phyloP scores from a whole-genome alignment of 1,139 yeast species.

The Taphrina pruni region DNA sequence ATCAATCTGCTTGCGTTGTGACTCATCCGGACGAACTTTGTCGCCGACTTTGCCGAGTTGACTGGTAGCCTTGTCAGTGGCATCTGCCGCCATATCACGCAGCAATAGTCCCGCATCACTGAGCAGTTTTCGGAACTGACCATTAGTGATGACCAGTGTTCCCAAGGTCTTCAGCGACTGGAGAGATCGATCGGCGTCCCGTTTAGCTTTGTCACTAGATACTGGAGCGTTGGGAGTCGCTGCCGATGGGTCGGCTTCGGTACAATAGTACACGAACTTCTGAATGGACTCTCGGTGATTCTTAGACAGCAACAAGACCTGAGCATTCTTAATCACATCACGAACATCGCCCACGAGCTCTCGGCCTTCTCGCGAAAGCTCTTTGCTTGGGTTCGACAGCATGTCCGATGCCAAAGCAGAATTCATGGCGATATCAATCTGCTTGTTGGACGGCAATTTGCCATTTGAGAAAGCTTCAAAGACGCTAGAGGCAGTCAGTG shows the following conservation, averaged over 20 bases:
- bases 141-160: conserved; percentile 45
- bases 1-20: conserved; percentile 43
- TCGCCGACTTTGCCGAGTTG: conserved; percentile 31
- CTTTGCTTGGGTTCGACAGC: conserved; percentile 37
- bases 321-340: conserved; percentile 43
- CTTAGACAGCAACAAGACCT: conserved; percentile 44
- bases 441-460: conserved; percentile 47
- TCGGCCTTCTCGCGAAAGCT: conserved; percentile 45
- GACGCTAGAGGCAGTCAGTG: conserved; percentile 2
- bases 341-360: conserved; percentile 41
- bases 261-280: conserved; percentile 45
- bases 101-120: conserved; percentile 44
- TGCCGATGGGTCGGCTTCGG: conserved; percentile 33
- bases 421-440: conserved; percentile 45
- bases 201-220: conserved; percentile 29
- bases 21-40: conserved; percentile 44
- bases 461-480: conserved; percentile 44
- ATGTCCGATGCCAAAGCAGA: conserved; percentile 43
- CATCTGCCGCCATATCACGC: conserved; percentile 46
- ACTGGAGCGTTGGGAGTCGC: conserved; percentile 38
- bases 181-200: conserved; percentile 36
- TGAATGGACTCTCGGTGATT: conserved; percentile 45
- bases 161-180: conserved; percentile 45
- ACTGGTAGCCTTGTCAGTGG: conserved; percentile 40
- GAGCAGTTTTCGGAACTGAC: conserved; percentile 47